Evolutionary conservation across 148 eudicot species (phyloP).

Genomic region (Nepenthes mirabilis): DNA sequence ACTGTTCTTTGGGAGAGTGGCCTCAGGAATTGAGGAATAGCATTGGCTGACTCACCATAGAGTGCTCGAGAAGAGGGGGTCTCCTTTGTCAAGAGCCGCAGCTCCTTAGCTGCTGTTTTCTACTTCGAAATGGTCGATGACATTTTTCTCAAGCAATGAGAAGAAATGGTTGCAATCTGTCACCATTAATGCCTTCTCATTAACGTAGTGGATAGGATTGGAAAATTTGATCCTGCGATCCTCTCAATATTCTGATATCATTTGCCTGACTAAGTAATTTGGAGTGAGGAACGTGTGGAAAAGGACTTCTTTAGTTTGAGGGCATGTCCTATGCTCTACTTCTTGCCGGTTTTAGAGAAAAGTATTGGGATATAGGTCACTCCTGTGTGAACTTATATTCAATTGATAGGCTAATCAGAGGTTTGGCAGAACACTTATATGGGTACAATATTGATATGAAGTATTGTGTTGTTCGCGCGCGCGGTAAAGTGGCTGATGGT

Average conservation of each 20-base stretch:
- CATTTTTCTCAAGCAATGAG: slow-evolving; percentile 38
- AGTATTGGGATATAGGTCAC: background rate
- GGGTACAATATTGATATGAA: no score
- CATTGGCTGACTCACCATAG: slow-evolving; percentile 23
- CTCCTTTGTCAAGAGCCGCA: slow-evolving; percentile 27
- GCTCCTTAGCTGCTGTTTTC: slow-evolving; percentile 52
- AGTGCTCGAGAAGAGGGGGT: slow-evolving; percentile 28
- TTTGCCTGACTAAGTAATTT: slow-evolving; percentile 44
- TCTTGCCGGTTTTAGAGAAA: slow-evolving; percentile 63
- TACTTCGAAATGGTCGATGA: slow-evolving; percentile 41
- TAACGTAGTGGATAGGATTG: slow-evolving; percentile 18
- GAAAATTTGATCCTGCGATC: slow-evolving; percentile 34
- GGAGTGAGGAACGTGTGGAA: slow-evolving; percentile 50
- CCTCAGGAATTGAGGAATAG: slow-evolving; percentile 24
- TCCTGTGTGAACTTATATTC: no score
- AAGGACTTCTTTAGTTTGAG: slow-evolving; percentile 61
- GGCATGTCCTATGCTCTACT: slow-evolving; percentile 53
- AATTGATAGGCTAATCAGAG: no score
- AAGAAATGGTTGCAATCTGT: slow-evolving; percentile 36
- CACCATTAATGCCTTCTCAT: slow-evolving; percentile 33
- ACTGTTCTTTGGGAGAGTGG: slow-evolving; percentile 11
- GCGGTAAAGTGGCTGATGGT: no score
- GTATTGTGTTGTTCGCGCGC: no score
- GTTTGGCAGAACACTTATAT: no score
- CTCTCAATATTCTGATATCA: slow-evolving; percentile 68